phyloP scores from a whole-genome alignment of 129 eudicot species.

The sunflower (Helianthus annuus) region HanXRQr2.0-SUNRISE NC_035448.2:143730837-143731336 shows the following conservation, averaged over 20 bases:
- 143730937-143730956: constrained; percentile 14
- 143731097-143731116: constrained; percentile 4
- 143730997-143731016: constrained; percentile 6
- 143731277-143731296: constrained; percentile 15
- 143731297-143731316: background rate
- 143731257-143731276: constrained; percentile 8
- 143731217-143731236: constrained; percentile 14
- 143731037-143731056: constrained; percentile 16
- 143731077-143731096: constrained; percentile 19
- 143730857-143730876: no score
- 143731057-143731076: background rate
- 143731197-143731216: constrained; percentile 2
- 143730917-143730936: constrained; percentile 20
- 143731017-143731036: constrained; percentile 6
- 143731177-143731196: constrained; percentile 18
- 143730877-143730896: no score
- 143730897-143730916: background rate
- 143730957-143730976: constrained; percentile 20
- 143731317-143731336: background rate
- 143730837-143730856: no score
- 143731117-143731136: background rate
- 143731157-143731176: constrained; percentile 24
- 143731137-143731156: constrained; percentile 20
- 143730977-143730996: background rate
- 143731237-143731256: background rate